phyloP scores from a whole-genome alignment of 2,329 filamentous ascomycete genomes.

The Penicillium corylophilum region DNA sequence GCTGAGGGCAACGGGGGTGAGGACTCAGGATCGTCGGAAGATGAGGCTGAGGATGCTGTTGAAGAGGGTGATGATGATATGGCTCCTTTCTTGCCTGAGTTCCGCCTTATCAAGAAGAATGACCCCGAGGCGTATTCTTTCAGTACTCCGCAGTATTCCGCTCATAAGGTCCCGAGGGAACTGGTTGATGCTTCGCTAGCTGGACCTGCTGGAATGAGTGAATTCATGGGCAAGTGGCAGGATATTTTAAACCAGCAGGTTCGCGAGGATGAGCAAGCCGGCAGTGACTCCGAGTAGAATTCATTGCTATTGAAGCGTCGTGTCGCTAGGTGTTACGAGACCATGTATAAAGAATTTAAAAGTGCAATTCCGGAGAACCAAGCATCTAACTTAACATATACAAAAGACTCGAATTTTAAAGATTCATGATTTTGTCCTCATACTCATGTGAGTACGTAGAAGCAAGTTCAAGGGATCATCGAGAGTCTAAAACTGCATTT shows the following conservation, averaged over 20 bases:
- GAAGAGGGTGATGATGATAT: constrained; percentile 54
- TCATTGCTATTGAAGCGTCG: not conserved
- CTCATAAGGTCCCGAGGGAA: constrained; percentile 91
- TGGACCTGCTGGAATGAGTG: constrained; percentile 73
- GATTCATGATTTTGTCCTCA: not conserved
- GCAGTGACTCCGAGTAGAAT: constrained; percentile 32
- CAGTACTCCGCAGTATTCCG: constrained; percentile 81
- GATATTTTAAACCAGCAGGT: constrained; percentile 51
- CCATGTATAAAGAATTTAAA: not conserved
- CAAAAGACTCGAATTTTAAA: not conserved
- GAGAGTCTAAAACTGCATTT: not conserved
- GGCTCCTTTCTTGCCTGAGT: constrained; percentile 65
- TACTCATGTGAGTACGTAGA: not conserved
- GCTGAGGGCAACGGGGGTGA: constrained; percentile 30
- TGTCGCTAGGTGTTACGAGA: not conserved
- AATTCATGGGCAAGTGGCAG: constrained; percentile 76
- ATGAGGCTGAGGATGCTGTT: constrained; percentile 39
- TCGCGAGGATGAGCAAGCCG: constrained; percentile 37
- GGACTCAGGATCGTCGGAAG: constrained; percentile 28
- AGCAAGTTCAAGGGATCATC: not conserved
- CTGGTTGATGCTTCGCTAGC: constrained; percentile 70
- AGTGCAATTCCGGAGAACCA: not conserved
- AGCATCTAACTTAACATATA: not conserved
- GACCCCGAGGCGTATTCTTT: constrained; percentile 90
- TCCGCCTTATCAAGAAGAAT: constrained; percentile 77